Conservation (phyloP, 140 eudicot species). For the Erigeron philadelphicus region DNA sequence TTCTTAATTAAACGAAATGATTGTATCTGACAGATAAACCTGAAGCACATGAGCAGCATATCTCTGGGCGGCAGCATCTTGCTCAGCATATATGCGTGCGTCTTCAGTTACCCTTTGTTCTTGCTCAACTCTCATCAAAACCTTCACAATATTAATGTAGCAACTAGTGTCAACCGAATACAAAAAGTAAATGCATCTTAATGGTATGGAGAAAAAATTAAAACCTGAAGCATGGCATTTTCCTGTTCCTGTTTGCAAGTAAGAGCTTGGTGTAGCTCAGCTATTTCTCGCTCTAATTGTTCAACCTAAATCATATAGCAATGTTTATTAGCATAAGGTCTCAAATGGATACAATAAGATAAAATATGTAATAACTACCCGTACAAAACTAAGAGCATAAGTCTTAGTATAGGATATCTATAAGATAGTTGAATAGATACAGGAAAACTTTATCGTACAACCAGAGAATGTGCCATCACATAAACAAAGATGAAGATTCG, state of each 20-base stretch:
- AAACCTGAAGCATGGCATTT: constrained; percentile 91
- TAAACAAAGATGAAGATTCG: background rate
- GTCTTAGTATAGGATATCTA: background rate
- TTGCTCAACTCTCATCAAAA: constrained; percentile 90
- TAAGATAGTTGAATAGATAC: background rate
- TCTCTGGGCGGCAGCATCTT: constrained; percentile 90
- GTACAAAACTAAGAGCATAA: background rate
- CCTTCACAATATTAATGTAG: constrained; percentile 29
- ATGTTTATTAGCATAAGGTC: background rate
- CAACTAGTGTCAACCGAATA: constrained; percentile 8
- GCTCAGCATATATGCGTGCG: constrained; percentile 85
- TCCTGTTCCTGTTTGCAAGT: constrained; percentile 92
- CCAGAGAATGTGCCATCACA: background rate
- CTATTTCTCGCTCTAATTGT: constrained; percentile 61
- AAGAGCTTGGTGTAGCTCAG: constrained; percentile 69
- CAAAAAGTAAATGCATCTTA: background rate
- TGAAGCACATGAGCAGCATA: constrained; percentile 76
- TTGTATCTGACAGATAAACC: constrained; percentile 31
- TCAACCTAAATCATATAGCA: constrained; percentile 52
- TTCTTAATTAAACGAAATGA: background rate
- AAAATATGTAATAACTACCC: background rate
- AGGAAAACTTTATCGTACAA: background rate
- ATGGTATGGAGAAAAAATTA: constrained; percentile 10
- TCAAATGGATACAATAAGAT: background rate
- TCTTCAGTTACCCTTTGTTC: constrained; percentile 91